Percentiles rank a stretch among this genome's conserved stretches.
Conservation (phyloP, 2,329 filamentous ascomycete genomes). For the Trichoderma sp. region DNA sequence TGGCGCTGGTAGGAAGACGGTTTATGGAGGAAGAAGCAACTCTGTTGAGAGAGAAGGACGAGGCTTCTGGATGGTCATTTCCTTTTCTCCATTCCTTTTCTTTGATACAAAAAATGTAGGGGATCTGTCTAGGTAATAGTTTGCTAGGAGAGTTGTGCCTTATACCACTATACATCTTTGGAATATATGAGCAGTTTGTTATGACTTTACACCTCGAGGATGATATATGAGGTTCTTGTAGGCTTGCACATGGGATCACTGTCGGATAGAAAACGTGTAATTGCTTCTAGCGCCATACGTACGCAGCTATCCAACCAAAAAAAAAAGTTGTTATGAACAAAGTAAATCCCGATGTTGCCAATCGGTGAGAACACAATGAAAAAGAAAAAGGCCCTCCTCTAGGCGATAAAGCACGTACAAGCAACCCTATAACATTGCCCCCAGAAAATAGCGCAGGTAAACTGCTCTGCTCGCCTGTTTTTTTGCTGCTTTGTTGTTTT, state of each 20-base stretch:
- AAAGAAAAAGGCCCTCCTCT: background rate
- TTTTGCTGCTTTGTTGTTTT: no score
- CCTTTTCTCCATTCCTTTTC: background rate
- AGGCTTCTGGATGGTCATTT: background rate
- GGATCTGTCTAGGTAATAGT: background rate
- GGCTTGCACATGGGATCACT: background rate
- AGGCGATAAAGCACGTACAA: background rate
- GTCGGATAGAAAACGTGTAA: background rate
- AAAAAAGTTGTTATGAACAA: background rate
- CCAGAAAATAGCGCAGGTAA: background rate
- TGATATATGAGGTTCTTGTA: background rate
- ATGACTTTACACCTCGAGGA: background rate
- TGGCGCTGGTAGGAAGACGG: slow-evolving; percentile 7
- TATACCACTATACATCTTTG: slow-evolving; percentile 6
- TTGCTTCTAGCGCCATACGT: background rate
- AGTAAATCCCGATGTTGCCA: background rate
- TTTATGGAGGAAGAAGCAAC: background rate
- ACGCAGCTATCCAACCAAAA: background rate
- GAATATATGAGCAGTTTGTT: background rate
- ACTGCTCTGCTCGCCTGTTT: background rate
- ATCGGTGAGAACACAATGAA: background rate
- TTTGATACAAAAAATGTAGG: background rate
- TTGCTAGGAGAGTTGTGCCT: background rate
- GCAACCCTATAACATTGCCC: background rate
- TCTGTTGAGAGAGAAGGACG: background rate